Evolutionary conservation across 352 stramenopile species (phyloP).

Genomic region (Pythium utonaiense): DNA sequence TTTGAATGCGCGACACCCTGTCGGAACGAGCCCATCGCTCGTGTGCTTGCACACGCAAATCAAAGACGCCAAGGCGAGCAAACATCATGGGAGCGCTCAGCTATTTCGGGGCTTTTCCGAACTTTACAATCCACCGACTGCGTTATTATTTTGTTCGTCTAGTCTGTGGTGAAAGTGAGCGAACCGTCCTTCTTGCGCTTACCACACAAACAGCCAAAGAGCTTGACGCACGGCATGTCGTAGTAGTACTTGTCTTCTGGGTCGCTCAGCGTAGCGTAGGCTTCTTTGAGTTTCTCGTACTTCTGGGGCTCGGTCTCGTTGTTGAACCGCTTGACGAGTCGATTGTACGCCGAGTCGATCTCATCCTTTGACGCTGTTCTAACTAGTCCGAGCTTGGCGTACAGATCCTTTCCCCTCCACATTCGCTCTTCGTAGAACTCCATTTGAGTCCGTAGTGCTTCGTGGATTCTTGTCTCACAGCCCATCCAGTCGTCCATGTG

Average conservation of each 20-base stretch:
- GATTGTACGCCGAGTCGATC: conserved; percentile 81
- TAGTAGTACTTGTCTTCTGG: conserved; percentile 85
- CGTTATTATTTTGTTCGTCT: not conserved
- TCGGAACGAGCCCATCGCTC: conserved; percentile 39
- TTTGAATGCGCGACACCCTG: conserved; percentile 22
- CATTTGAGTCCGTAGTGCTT: conserved; percentile 56
- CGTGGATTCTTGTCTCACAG: conserved; percentile 53
- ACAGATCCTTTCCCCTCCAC: conserved; percentile 76
- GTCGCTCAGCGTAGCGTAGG: conserved; percentile 73
- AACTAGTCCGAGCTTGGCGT: conserved; percentile 77
- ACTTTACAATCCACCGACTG: not conserved
- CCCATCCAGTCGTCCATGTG: conserved; percentile 68
- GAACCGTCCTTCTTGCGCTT: conserved; percentile 77
- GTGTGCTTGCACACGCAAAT: not conserved
- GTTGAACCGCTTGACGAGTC: conserved; percentile 79
- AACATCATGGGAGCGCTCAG: too few relatives aligned
- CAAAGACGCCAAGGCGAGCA: not conserved
- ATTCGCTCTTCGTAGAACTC: conserved; percentile 71
- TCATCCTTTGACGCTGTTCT: conserved; percentile 63
- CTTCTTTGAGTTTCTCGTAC: conserved; percentile 78
- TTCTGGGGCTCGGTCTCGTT: conserved; percentile 83
- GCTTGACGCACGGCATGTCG: conserved; percentile 79
- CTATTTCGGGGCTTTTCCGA: not conserved
- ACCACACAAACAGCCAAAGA: conserved; percentile 72
- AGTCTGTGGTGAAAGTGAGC: conserved; percentile 75